Conservation (phyloP, 805 yeast genomes). For the Candida vaughaniae region DNA sequence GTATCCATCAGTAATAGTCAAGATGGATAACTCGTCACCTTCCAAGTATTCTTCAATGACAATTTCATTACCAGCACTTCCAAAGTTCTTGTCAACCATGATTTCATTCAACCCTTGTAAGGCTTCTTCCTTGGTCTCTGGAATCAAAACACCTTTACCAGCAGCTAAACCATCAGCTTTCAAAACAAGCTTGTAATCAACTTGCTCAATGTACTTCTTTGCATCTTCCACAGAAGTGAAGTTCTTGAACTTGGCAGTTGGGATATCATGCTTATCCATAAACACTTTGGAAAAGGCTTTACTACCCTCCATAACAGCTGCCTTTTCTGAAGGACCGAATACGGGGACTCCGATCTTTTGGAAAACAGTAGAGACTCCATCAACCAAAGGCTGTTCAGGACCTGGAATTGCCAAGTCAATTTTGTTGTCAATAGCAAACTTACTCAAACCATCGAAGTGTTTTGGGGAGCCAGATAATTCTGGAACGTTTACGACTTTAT, state of each 20-base stretch:
- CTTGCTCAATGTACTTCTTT: constrained; percentile 59
- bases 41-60: constrained; percentile 95
- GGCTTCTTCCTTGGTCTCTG: constrained; percentile 82
- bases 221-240: constrained; percentile 80
- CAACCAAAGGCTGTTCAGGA: constrained; percentile 98
- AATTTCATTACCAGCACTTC: constrained; percentile 87
- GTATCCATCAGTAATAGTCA: constrained; percentile 93
- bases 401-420: constrained; percentile 88
- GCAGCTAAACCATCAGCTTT: constrained; percentile 99
- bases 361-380: constrained; percentile 78
- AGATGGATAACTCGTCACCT: constrained; percentile 94
- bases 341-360: constrained; percentile 86
- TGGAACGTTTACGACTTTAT: constrained; percentile 67
- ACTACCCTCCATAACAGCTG: constrained; percentile 96
- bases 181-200: constrained; percentile 78
- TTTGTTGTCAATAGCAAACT: constrained; percentile 67
- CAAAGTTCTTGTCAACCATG: constrained; percentile 88
- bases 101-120: constrained; percentile 76
- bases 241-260: constrained; percentile 88
- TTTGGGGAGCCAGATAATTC: constrained; percentile 57
- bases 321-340: constrained; percentile 91
- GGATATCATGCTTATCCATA: constrained; percentile 88
- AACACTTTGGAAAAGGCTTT: constrained; percentile 92
- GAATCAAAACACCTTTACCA: constrained; percentile 97
- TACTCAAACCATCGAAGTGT: constrained; percentile 69